phyloP scores from a whole-genome alignment of 169 alveolate species.

The Cyclospora cayetanensis region DNA sequence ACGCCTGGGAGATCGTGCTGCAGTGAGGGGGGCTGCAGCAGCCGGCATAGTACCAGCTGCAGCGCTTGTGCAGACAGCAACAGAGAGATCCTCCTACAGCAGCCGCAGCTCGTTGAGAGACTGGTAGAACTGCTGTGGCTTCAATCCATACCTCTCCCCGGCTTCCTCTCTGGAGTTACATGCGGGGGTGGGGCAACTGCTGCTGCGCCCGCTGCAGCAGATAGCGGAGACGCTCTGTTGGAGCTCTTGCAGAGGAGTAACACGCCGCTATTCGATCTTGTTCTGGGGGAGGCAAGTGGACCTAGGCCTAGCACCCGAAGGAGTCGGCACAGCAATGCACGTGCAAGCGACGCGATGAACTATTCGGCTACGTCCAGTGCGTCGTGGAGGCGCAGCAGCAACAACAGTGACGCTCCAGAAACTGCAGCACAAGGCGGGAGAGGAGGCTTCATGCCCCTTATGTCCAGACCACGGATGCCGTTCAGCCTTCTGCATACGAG shows the following conservation, averaged over 20 bases:
- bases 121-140: constrained; percentile 20
- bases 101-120: not conserved
- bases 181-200: constrained; percentile 48
- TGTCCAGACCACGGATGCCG: not conserved
- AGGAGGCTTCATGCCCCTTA: not conserved
- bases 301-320: not conserved
- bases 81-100: constrained; percentile 6
- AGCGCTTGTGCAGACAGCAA: not conserved
- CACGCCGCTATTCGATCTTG: not conserved
- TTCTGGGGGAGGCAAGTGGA: not conserved
- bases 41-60: constrained; percentile 17
- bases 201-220: constrained; percentile 34
- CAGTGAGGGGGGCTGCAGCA: constrained; percentile 23
- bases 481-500: not conserved
- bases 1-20: not conserved
- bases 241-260: constrained; percentile 7
- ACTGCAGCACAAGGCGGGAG: not conserved
- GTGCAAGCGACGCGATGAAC: not conserved
- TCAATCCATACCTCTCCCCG: constrained; percentile 49
- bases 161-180: constrained; percentile 13
- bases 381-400: not conserved
- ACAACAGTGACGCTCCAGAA: not conserved
- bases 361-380: not conserved
- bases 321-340: not conserved
- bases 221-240: not conserved